Evolutionary conservation across 371 early-diverging fungal genomes (phyloP).

Genomic region (Mucor indicus): DNA sequence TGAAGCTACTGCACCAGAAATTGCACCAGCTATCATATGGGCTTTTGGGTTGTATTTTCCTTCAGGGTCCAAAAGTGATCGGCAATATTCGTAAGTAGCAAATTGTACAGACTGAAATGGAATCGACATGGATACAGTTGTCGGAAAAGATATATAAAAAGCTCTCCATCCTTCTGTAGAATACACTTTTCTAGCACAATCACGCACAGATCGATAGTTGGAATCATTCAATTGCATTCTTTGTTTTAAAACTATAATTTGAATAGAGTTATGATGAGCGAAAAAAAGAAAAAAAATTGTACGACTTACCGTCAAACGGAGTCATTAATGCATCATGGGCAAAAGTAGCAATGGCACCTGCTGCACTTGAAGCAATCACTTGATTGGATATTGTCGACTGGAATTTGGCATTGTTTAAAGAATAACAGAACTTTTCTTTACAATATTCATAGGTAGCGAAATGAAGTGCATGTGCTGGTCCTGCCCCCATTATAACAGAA

Average conservation of each 20-base stretch:
- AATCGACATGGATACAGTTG: conserved; percentile 89
- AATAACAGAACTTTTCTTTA: conserved; percentile 64
- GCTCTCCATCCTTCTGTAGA: conserved; percentile 78
- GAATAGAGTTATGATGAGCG: not conserved
- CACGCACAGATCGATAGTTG: conserved; percentile 59
- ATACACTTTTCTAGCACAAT: conserved; percentile 71
- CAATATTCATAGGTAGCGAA: conserved; percentile 92
- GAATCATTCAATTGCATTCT: conserved; percentile 89
- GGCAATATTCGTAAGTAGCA: conserved; percentile 81
- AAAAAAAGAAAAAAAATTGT: not conserved
- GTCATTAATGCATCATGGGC: conserved; percentile 89
- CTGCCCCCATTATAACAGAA: conserved; percentile 90
- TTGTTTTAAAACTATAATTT: conserved; percentile 82
- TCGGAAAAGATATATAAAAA: conserved; percentile 93
- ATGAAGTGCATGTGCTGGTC: conserved; percentile 95
- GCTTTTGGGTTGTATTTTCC: conserved; percentile 75
- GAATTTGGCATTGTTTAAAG: conserved; percentile 18
- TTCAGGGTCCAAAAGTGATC: conserved; percentile 70
- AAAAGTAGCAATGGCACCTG: conserved; percentile 90
- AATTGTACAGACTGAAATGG: conserved; percentile 95
- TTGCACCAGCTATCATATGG: conserved; percentile 83
- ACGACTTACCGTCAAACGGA: conserved; percentile 84
- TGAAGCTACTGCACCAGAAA: conserved; percentile 89
- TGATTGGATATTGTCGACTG: conserved; percentile 43
- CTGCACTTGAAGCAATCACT: conserved; percentile 66